A percentile compares a stretch with the other conserved stretches of the same genome.
These are phyloP conservation scores for Gymnopilus junonius DNA, from an alignment of 768 basidiomycete species.

Conservation along the genomic window DNA sequence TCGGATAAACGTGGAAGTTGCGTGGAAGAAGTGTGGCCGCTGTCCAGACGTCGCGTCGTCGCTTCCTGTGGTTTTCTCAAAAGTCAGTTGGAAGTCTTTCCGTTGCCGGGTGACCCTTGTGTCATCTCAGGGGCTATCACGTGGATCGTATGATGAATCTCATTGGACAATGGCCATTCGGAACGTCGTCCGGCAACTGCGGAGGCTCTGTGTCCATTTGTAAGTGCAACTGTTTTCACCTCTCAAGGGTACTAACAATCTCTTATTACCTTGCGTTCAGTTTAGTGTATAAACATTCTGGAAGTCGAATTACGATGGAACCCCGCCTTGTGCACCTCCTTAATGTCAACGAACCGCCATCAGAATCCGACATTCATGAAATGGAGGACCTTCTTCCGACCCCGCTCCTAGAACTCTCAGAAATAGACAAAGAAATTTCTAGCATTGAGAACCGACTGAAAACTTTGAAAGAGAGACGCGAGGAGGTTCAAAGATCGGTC, in stretches of 20 bases:
- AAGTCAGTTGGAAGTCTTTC: neutral
- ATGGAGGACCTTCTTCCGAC: neutral
- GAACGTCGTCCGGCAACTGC: too few relatives aligned
- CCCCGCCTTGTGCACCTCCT: slow-evolving; percentile 27
- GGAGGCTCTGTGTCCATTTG: neutral
- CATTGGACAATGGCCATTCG: too few relatives aligned
- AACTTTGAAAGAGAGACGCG: neutral
- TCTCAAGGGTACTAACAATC: neutral
- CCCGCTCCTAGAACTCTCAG: neutral
- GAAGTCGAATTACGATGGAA: slow-evolving; percentile 35
- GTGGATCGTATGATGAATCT: neutral
- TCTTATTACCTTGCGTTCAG: neutral
- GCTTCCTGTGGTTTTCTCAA: neutral
- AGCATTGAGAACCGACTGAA: neutral
- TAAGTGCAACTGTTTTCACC: neutral
- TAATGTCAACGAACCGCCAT: slow-evolving; percentile 8
- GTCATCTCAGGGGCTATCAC: slow-evolving; percentile 1
- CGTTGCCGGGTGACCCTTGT: slow-evolving; percentile 1
- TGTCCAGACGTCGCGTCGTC: slow-evolving; percentile 3
- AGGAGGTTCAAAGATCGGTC: neutral
- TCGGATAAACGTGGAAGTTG: neutral
- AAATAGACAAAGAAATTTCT: slow-evolving; percentile 4
- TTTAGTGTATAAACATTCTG: neutral
- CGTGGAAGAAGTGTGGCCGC: neutral
- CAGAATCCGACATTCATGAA: neutral